Evolutionary conservation across 495 filamentous ascomycete species (phyloP), one percentile per base, ranked within the genome.

Genomic region (Aspergillus avenaceus): DNA sequence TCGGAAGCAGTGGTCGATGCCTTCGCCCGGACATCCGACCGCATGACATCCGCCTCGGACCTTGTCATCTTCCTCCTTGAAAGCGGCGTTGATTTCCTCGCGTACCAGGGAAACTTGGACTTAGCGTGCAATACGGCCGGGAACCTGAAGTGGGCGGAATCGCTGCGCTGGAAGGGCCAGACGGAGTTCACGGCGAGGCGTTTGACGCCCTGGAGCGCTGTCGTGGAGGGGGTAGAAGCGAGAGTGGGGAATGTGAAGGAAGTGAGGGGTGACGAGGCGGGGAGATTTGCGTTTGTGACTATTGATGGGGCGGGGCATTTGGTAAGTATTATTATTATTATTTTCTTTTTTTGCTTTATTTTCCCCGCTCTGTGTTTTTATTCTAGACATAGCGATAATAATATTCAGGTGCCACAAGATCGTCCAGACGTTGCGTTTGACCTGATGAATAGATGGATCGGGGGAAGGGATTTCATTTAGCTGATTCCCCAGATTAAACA

Each of bases 101-200:
- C 66, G 14, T 76, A 76, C 46, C 69, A 75, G 54, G 72, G 73
- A 0, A 76, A 75, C 44, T 59, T 76, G 2, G 73, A 76, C 49
- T 52, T 76, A 12, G 64, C 62, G 2, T 76, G 73, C 40, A 76
- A 76, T 43, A 75, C 73, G 2, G 72, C 71, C 3, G 73, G 73
- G 23, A 70, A 64, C 42, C 47, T 67, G 0, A 57, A 65, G 0
- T 74, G 73, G 73, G 61, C 70, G 5, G 58, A 62, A 36, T 63
- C 58, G 29, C 54, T 76, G 41, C 19, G 45, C 8, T 76, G 73
- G 73, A 73, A 71, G 25, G 73, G 73, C 12, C 71, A 76, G 50
- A 50, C 61, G 21, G 67, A 66, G 36, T 76, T 76, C 56, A 47
- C 60, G 0, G 62, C 71, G 2, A 63, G 67, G 55, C n/a, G 34